Conservation (phyloP, 768 basidiomycete genomes). For the Sutorius australiensis region DNA sequence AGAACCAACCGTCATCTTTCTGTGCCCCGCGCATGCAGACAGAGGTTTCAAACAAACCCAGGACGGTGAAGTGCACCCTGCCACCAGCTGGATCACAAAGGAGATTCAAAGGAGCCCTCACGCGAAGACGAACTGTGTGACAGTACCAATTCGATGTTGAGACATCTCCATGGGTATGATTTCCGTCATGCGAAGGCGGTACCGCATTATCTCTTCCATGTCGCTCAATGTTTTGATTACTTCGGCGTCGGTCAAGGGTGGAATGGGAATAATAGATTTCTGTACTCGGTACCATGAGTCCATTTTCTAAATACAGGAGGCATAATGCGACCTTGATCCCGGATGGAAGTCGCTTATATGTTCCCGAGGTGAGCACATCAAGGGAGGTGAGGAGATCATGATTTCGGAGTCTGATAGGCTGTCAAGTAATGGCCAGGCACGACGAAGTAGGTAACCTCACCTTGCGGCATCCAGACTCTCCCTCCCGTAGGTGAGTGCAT, state of each 20-base stretch:
- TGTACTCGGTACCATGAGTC: conserved; percentile 33
- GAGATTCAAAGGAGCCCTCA: conserved; percentile 13
- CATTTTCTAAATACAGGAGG: conserved; percentile 11
- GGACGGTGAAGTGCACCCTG: conserved; percentile 71
- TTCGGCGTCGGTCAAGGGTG: conserved; percentile 62
- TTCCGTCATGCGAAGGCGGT: conserved; percentile 74
- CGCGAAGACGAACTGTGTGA: conserved; percentile 15
- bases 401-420: conserved; percentile 67
- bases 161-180: conserved; percentile 81
- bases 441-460: conserved; percentile 36
- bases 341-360: conserved; percentile 79
- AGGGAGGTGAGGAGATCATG: conserved; percentile 91
- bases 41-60: conserved; percentile 68
- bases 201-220: conserved; percentile 76
- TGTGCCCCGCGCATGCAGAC: conserved; percentile 71
- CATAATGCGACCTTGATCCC: conserved; percentile 61
- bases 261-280: conserved; percentile 67
- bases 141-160: conserved; percentile 59
- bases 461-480: conserved; percentile 74
- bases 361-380: conserved; percentile 82
- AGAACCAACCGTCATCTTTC: conserved; percentile 79
- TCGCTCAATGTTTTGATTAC: conserved; percentile 62
- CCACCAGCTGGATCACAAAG: conserved; percentile 56
- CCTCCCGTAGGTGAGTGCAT: conserved; percentile 58
- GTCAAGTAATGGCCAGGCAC: neutral